phyloP scores from a whole-genome alignment of 306 rosid species.

The Fragaria ananassa region DNA sequence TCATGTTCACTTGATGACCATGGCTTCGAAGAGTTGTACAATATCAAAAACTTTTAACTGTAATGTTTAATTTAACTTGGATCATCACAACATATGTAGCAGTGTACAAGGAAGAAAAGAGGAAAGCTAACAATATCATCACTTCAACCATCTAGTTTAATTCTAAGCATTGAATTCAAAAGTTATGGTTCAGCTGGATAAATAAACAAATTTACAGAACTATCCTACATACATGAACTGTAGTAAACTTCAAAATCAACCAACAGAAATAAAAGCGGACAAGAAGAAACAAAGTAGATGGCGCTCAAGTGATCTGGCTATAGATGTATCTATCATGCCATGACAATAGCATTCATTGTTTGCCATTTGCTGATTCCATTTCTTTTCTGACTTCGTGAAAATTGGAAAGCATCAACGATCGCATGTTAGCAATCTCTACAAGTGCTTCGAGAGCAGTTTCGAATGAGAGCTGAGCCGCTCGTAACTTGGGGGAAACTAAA shows the following conservation, averaged over 20 bases:
- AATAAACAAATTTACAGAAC: background rate
- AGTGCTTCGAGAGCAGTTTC: conserved; percentile 84
- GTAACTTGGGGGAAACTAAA: conserved; percentile 88
- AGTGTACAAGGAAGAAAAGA: background rate
- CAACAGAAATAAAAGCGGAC: background rate
- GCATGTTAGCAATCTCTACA: conserved; percentile 72
- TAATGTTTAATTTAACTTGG: background rate
- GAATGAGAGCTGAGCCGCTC: conserved; percentile 75
- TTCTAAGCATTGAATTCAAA: background rate
- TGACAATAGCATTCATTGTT: conserved; percentile 54
- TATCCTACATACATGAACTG: background rate
- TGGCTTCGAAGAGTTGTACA: background rate
- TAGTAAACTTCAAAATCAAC: background rate
- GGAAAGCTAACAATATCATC: background rate
- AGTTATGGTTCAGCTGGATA: background rate
- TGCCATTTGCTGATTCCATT: conserved; percentile 37
- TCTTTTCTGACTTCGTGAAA: conserved; percentile 51
- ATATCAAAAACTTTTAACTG: background rate
- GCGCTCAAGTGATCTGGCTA: conserved; percentile 93
- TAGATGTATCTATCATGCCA: conserved; percentile 80
- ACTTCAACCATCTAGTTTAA: background rate
- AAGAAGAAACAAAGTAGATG: background rate
- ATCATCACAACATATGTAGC: background rate
- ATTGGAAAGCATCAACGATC: conserved; percentile 45
- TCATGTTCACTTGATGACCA: background rate